Evolutionary conservation across 192 early-diverging fungal genomes (phyloP).

Genomic region (Pilaira anomala): DNA sequence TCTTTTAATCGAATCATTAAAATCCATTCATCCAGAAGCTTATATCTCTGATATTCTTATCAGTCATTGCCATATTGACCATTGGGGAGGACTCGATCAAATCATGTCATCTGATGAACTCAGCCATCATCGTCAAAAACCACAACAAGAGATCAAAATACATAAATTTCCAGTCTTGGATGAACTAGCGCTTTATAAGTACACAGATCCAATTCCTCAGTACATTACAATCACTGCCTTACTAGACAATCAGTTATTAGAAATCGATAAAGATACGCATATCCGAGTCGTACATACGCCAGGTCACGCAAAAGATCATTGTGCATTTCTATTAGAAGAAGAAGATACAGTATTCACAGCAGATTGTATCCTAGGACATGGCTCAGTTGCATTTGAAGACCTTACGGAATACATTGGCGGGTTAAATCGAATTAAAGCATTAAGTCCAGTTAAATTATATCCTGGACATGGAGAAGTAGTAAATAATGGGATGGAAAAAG

Average conservation of each 20-base stretch:
- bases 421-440: constrained; percentile 49
- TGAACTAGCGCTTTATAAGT: not conserved
- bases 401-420: constrained; percentile 66
- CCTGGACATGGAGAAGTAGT: constrained; percentile 74
- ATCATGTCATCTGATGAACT: constrained; percentile 33
- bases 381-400: constrained; percentile 73
- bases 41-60: constrained; percentile 68
- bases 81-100: constrained; percentile 46
- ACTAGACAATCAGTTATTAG: constrained; percentile 61
- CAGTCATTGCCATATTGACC: constrained; percentile 73
- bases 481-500: constrained; percentile 54
- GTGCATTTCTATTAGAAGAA: constrained; percentile 63
- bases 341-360: constrained; percentile 72
- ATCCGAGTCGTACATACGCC: constrained; percentile 69
- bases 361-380: constrained; percentile 83
- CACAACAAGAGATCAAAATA: constrained; percentile 13
- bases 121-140: not conserved
- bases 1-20: constrained; percentile 52
- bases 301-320: constrained; percentile 80
- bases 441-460: constrained; percentile 49
- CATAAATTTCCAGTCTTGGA: constrained; percentile 11
- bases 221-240: constrained; percentile 23
- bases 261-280: constrained; percentile 51
- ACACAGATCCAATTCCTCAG: constrained; percentile 25
- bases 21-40: constrained; percentile 40